Evolutionary conservation across 2,329 filamentous ascomycete species (phyloP), one percentile per base, ranked within the genome.

Genomic region (Epichloe sylvatica): DNA sequence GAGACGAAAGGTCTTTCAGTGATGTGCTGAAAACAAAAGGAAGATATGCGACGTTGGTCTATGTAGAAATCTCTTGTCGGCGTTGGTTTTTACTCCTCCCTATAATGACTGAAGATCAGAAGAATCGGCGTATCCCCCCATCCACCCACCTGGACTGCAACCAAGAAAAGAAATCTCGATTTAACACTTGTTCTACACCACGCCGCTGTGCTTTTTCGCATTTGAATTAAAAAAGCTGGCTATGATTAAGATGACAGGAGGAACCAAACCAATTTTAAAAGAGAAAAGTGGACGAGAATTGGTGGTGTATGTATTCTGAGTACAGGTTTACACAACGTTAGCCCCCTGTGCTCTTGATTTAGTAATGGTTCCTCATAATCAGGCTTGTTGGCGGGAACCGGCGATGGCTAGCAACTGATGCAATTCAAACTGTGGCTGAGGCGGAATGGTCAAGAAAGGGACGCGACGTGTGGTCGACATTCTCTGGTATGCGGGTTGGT

Each of bases 21-120:
- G 60, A 56, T 60, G 59, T 57, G 59, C 56, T 57, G 50, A 60
- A 62, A 56, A 53, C 49, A 59, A 60, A 63, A 45, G 37, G 17
- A 43, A 51, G 49, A 52, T 43, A 62, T 63, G 63, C 66, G 65
- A 68, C 64, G 63, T 68, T 70, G 67, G 65, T 66, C 64, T 69
- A 63, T 66, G 66, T 67, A 40, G 19, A 40, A 6, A 69, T 67
- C 63, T 64, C 62, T 40, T 67, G 62, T 65, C 67, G 70, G 71
- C 71, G 71, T 73, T 74, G 68, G 66, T 70, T 66, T 68, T 65
- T 65, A 64, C 65, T 60, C 34, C 30, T 39, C 11, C 38, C 21
- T 37, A 15, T 44, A 55, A 63, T 65, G 64, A 65, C 61, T 67
- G 65, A 68, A 65, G 62, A 69, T 64, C 66, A 66, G 67, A 61